Evolutionary conservation across 306 rosid genomes (phyloP).

Genomic region (Datisca glomerata): DNA sequence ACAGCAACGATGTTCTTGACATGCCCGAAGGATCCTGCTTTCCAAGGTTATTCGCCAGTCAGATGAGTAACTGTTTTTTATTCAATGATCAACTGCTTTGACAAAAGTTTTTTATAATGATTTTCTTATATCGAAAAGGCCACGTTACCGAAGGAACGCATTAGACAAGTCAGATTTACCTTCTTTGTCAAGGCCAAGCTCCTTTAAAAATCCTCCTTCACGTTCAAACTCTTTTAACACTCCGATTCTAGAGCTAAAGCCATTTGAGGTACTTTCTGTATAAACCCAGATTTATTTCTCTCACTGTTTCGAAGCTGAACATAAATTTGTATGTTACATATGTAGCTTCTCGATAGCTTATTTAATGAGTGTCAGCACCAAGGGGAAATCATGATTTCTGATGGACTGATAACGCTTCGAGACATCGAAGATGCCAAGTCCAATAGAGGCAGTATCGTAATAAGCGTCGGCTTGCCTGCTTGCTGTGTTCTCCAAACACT

Average conservation of each 20-base stretch:
- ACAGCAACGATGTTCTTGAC: constrained; percentile 84
- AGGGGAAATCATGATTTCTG: constrained; percentile 62
- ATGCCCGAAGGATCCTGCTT: constrained; percentile 93
- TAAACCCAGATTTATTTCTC: background rate
- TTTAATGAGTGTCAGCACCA: constrained; percentile 40
- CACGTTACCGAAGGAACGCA: constrained; percentile 5
- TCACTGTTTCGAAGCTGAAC: constrained; percentile 11
- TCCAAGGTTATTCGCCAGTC: constrained; percentile 49
- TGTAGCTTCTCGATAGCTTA: constrained; percentile 63
- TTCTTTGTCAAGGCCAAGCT: constrained; percentile 44
- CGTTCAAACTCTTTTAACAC: constrained; percentile 41
- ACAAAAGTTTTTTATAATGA: background rate
- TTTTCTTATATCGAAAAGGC: constrained; percentile 18
- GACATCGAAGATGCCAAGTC: constrained; percentile 75
- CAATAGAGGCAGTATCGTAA: constrained; percentile 50
- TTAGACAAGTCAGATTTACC: constrained; percentile 8
- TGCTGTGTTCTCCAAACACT: constrained; percentile 62
- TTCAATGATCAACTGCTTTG: background rate
- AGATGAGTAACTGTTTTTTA: background rate
- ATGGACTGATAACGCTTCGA: constrained; percentile 48
- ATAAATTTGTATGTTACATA: constrained; percentile 12
- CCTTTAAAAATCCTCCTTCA: constrained; percentile 38
- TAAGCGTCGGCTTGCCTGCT: constrained; percentile 79
- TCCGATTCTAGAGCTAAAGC: constrained; percentile 48
- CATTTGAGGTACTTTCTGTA: constrained; percentile 55